A percentile compares a stretch with the other conserved stretches of the same genome.
Evolutionary conservation across 2,329 filamentous ascomycete species (phyloP).

Genomic region (Calonectria pauciramosa): DNA sequence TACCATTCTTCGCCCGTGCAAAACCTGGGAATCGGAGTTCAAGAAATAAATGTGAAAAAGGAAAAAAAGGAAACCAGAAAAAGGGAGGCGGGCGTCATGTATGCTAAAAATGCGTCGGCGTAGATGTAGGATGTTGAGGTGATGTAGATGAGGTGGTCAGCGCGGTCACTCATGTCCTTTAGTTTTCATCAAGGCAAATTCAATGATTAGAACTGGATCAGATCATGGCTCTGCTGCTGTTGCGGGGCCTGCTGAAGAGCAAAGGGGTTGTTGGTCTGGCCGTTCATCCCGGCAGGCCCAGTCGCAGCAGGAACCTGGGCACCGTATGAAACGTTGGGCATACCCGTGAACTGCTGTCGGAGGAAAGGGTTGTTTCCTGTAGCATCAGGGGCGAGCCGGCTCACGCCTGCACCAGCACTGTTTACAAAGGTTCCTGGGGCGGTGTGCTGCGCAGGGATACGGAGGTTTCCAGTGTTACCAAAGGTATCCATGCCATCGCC

Average conservation of each 20-base stretch:
- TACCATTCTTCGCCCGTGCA: constrained; percentile 48
- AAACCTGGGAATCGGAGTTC: constrained; percentile 42
- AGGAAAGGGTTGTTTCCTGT: constrained; percentile 93
- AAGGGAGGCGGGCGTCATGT: constrained; percentile 15
- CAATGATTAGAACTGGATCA: constrained; percentile 71
- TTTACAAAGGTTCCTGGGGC: constrained; percentile 97
- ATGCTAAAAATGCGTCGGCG: constrained; percentile 7
- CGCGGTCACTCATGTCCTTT: background rate
- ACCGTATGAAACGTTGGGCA: constrained; percentile 72
- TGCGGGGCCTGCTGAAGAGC: constrained; percentile 64
- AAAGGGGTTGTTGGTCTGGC: constrained; percentile 71
- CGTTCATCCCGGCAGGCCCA: constrained; percentile 69
- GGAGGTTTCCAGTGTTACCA: constrained; percentile 95
- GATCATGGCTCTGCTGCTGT: constrained; percentile 66
- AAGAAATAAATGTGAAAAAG: constrained; percentile 31
- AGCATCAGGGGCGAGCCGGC: constrained; percentile 77
- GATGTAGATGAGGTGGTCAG: background rate
- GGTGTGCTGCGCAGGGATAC: constrained; percentile 96
- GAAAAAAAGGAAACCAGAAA: constrained; percentile 35
- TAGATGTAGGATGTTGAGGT: background rate
- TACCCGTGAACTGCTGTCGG: constrained; percentile 84
- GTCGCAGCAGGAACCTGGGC: constrained; percentile 67
- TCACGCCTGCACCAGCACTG: constrained; percentile 86
- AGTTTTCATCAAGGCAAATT: constrained; percentile 17
- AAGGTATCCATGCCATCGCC: constrained; percentile 98